Evolutionary conservation across 1,284 basidiomycete genomes (phyloP).

Genomic region (Melanopsichium pennsylvanicum): DNA sequence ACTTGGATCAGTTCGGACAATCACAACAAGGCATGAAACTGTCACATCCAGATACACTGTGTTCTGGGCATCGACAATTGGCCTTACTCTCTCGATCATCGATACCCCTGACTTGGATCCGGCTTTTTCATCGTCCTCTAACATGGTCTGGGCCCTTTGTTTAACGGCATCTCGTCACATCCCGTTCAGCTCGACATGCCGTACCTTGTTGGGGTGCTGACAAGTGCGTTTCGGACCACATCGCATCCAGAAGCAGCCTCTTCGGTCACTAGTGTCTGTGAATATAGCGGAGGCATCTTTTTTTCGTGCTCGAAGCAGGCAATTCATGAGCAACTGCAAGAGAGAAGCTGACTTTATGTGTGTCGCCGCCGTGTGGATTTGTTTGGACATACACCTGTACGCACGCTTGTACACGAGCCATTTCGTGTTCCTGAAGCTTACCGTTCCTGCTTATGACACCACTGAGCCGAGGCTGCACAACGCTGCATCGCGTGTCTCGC

Average conservation of each 20-base stretch:
- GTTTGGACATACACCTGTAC: neutral
- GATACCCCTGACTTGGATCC: constrained; percentile 11
- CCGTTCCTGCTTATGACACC: constrained; percentile 22
- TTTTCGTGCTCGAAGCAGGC: too few relatives aligned
- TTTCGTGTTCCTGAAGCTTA: constrained; percentile 1
- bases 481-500: constrained; percentile 6
- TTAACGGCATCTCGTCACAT: too few relatives aligned
- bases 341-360: too few relatives aligned
- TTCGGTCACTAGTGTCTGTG: too few relatives aligned
- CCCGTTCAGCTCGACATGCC: too few relatives aligned
- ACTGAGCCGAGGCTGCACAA: constrained; percentile 11
- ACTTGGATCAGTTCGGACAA: too few relatives aligned
- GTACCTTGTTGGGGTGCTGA: too few relatives aligned
- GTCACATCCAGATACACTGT: constrained; percentile 7
- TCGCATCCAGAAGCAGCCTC: too few relatives aligned
- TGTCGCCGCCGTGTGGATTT: constrained; percentile 3
- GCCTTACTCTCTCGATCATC: constrained; percentile 1
- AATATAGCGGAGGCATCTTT: neutral
- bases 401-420: neutral
- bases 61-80: neutral
- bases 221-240: too few relatives aligned
- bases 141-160: too few relatives aligned
- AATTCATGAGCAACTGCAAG: too few relatives aligned
- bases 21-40: neutral
- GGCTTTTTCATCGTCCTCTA: neutral